Conservation (phyloP, 2,329 filamentous ascomycete genomes). For the Zymoseptoria passerinii region DNA sequence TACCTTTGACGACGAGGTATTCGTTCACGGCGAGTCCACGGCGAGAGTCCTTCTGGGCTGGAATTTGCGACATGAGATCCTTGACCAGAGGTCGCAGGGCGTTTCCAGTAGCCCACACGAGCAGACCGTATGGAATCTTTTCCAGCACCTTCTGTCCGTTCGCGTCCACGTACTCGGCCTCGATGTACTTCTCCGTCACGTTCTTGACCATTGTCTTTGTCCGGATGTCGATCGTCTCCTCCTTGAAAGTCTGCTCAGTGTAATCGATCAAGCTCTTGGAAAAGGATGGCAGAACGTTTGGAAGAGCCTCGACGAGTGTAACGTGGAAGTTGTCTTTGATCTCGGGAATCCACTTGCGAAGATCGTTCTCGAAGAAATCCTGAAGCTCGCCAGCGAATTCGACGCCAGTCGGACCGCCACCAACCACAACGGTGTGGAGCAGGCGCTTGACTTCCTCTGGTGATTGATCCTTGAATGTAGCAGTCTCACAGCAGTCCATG, state of each 20-base stretch:
- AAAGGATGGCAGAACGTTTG: constrained; percentile 92
- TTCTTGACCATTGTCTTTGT: constrained; percentile 99
- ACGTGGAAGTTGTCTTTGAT: constrained; percentile 94
- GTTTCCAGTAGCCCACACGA: constrained; percentile 98
- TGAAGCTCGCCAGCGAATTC: constrained; percentile 98
- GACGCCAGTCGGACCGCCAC: constrained; percentile 91
- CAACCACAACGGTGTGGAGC: constrained; percentile 84
- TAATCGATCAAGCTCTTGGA: constrained; percentile 99
- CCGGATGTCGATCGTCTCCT: constrained; percentile 94
- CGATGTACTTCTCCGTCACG: constrained; percentile 84
- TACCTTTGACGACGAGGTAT: constrained; percentile 94
- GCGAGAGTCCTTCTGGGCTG: constrained; percentile 88
- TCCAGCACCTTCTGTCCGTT: constrained; percentile 78
- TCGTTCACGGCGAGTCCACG: constrained; percentile 96
- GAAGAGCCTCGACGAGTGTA: constrained; percentile 92
- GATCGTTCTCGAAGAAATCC: constrained; percentile 97
- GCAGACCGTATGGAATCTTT: constrained; percentile 82
- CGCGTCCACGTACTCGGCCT: constrained; percentile 73
- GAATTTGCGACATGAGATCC: constrained; percentile 85
- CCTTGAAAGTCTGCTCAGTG: constrained; percentile 97
- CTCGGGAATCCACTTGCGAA: constrained; percentile 95
- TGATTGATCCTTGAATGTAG: constrained; percentile 93
- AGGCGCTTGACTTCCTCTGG: constrained; percentile 84
- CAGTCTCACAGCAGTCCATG: constrained; percentile 99
- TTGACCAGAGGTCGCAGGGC: constrained; percentile 80